Base-by-base conservation (phyloP, 805 yeast species). In the Kodamaea kakaduensis region DNA sequence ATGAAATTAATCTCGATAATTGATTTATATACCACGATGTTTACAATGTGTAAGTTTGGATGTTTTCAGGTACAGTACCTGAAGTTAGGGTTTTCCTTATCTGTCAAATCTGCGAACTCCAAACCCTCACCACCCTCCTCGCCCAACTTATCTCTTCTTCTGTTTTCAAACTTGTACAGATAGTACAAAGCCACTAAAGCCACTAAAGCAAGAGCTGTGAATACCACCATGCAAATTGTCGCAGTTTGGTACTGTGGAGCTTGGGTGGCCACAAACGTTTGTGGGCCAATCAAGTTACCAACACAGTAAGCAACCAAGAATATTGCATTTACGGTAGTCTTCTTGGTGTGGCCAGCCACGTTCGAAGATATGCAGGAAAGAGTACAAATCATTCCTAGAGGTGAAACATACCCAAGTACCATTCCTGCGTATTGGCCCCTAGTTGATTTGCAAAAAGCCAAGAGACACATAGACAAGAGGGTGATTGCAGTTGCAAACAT, bases 271-370 rank as follows among this genome's bases (percentile, higher is more conserved):
- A 55, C 51, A 46, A 73, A 74, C 3, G 75, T 60, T 42, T 73
- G 78, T 1, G 81, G 79, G 1, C 82, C 82, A 32, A 66, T 56
- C 31, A 73, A 55, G 47, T 75, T 77, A 15, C 82, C 82, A 6
- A 62, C 70, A 50, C 77, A 70, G 53, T 67, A 75, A 4, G 71
- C 73, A 32, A 76, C 48, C 25, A 77, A 59, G 38, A 59, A 53
- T 19, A 70, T 43, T 2, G 75, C 71, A 47, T 64, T 72, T 2
- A 61, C 67, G 2, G 71, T 60, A 31, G 64, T 54, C 50, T 75
- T 75, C 58, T 77, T 78, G 8, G 83, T 75, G 47, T 69, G 71
- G 6, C 84, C 84, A 5, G 75, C 74, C 31, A 67, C 63, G 45
- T 75, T 75, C 5, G 75, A 58, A 17, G 77, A 63, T 19, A 71